A percentile compares a stretch with the other conserved stretches of the same genome.
phyloP scores from a whole-genome alignment of 306 rosid genomes.

The Casuarina cunninghamiana region DNA sequence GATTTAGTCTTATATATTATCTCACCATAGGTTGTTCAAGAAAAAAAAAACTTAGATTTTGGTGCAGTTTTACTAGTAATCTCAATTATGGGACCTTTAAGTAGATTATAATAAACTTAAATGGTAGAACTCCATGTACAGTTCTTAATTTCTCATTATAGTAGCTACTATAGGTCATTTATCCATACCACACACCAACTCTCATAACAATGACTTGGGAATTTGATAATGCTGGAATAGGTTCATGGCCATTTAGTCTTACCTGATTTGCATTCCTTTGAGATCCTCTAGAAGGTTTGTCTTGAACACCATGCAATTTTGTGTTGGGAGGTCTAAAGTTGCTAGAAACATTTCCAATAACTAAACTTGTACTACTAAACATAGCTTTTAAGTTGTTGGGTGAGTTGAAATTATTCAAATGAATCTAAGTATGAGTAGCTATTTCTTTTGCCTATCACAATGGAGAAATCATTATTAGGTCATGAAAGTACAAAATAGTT shows the following conservation, averaged over 20 bases:
- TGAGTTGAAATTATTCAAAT: constrained; percentile 88
- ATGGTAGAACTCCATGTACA: neutral
- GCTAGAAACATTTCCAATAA: constrained; percentile 56
- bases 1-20: neutral
- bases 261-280: constrained; percentile 74
- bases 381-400: constrained; percentile 81
- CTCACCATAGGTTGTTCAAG: neutral
- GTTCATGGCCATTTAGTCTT: constrained; percentile 24
- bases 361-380: constrained; percentile 47
- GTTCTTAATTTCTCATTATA: neutral
- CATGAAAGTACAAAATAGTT: constrained; percentile 11
- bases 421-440: constrained; percentile 90
- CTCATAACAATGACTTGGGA: neutral
- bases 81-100: neutral
- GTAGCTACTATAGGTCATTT: neutral
- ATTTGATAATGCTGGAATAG: neutral
- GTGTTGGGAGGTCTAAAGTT: constrained; percentile 50
- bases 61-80: constrained; percentile 9
- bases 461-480: constrained; percentile 17
- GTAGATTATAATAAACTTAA: neutral
- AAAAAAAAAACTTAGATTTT: neutral
- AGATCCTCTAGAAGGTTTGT: constrained; percentile 76
- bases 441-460: constrained; percentile 86
- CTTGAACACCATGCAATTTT: constrained; percentile 63
- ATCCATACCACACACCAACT: neutral